These are phyloP conservation scores for Eucalyptus polybractea DNA, from an alignment of 345 rosid genomes.

Conservation along the genomic window DNA sequence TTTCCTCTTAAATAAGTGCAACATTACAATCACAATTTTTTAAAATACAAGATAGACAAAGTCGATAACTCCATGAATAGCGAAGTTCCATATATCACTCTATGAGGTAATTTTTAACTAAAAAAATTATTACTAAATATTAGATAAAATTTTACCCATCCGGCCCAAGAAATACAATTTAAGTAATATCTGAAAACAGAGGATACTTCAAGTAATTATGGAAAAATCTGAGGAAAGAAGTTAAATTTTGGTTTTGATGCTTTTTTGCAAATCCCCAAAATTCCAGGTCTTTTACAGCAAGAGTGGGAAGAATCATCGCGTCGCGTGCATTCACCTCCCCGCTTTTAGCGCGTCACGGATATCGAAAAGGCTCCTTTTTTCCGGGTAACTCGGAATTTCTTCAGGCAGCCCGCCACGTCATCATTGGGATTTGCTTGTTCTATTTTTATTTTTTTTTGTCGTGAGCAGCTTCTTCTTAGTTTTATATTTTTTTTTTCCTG, in stretches of 20 bases:
- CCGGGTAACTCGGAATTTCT: background rate
- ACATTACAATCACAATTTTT: background rate
- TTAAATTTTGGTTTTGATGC: background rate
- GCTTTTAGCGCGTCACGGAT: background rate
- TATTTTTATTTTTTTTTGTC: background rate
- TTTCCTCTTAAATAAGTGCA: background rate
- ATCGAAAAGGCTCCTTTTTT: background rate
- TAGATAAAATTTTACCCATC: background rate
- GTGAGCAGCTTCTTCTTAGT: background rate
- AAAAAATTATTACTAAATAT: background rate
- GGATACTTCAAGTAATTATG: background rate
- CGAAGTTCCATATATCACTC: background rate
- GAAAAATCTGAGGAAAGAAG: background rate
- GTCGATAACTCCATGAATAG: fast-evolving
- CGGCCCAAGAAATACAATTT: background rate
- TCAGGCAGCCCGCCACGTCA: background rate
- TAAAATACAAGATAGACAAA: background rate
- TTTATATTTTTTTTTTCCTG: background rate
- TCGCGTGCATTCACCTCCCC: background rate
- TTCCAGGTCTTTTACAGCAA: background rate
- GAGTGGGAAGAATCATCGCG: background rate
- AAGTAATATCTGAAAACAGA: background rate
- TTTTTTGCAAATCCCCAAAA: background rate
- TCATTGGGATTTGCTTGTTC: background rate
- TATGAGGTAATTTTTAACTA: fast-evolving